These are phyloP conservation scores for Hanseniaspora sp. DNA, from an alignment of 1,139 yeast genomes.

Conservation along the genomic window DNA sequence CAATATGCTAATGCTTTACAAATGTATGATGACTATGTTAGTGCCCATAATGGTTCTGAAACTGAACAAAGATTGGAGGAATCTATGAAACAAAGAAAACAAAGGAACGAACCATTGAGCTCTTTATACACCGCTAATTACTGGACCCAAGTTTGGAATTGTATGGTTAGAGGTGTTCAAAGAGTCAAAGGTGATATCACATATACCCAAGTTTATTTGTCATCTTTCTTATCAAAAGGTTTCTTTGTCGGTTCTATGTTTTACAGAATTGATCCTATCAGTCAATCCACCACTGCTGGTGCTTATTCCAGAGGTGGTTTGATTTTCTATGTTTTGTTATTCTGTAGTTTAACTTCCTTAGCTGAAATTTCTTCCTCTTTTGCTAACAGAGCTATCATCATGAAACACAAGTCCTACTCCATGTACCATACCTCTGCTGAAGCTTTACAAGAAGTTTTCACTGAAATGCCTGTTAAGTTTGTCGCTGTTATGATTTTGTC, in stretches of 20 bases:
- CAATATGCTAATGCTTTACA: slow-evolving; percentile 35
- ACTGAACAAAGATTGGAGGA: slow-evolving; percentile 34
- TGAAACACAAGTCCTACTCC: slow-evolving; percentile 52
- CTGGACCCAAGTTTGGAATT: slow-evolving; percentile 36
- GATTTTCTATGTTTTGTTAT: slow-evolving; percentile 46
- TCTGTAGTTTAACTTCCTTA: slow-evolving; percentile 46
- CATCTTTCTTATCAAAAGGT: slow-evolving; percentile 43
- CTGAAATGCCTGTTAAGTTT: slow-evolving; percentile 49
- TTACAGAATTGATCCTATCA: slow-evolving; percentile 35
- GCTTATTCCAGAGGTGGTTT: slow-evolving; percentile 49
- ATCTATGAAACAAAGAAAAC: slow-evolving; percentile 37
- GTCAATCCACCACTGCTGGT: slow-evolving; percentile 37
- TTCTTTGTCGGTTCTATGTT: slow-evolving; percentile 47
- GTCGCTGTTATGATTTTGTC: slow-evolving; percentile 37
- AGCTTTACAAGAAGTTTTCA: slow-evolving; percentile 46
- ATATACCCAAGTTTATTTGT: slow-evolving; percentile 39
- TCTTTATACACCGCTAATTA: slow-evolving; percentile 41
- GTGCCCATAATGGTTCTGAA: slow-evolving; percentile 31
- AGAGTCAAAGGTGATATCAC: slow-evolving; percentile 47
- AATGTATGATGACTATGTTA: slow-evolving; percentile 37
- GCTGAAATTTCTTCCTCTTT: slow-evolving; percentile 49
- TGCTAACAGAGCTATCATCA: slow-evolving; percentile 48
- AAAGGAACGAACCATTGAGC: slow-evolving; percentile 34
- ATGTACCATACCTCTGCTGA: slow-evolving; percentile 61
- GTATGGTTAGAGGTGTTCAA: slow-evolving; percentile 43